Percentiles rank a stretch among this genome's conserved stretches.
phyloP scores from a whole-genome alignment of 2,329 filamentous ascomycete genomes.

The Gliomastix tumulicola region DNA sequence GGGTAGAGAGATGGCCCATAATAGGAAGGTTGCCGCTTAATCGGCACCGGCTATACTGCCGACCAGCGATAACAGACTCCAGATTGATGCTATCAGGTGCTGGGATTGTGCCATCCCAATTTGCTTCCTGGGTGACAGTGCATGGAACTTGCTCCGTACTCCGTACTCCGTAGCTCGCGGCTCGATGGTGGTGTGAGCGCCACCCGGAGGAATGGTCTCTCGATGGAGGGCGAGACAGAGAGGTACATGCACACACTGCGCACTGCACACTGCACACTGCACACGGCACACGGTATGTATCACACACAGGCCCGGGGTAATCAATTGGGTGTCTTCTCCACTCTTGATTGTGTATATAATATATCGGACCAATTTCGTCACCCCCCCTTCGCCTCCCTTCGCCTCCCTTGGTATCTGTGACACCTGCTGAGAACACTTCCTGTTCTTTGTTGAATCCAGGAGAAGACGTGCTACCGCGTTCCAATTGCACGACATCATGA shows the following conservation, averaged over 20 bases:
- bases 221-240: not conserved
- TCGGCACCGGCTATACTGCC: too few species aligned
- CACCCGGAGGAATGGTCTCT: not conserved
- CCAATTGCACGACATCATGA: not conserved
- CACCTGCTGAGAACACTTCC: not conserved
- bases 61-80: not conserved
- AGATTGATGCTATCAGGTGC: not conserved
- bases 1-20: too few species aligned
- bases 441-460: not conserved
- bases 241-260: not conserved
- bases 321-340: not conserved
- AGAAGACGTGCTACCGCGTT: not conserved
- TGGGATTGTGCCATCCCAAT: not conserved
- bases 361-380: not conserved
- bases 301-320: too few species aligned
- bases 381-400: not conserved
- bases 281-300: too few species aligned
- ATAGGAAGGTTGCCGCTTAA: too few species aligned
- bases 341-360: not conserved
- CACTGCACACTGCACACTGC: too few species aligned
- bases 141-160: not conserved
- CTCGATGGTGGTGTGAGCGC: too few species aligned
- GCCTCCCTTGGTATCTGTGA: not conserved
- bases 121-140: not conserved
- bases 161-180: too few species aligned